phyloP scores from a whole-genome alignment of 805 yeast genomes.

The Nakazawaea peltata region DNA sequence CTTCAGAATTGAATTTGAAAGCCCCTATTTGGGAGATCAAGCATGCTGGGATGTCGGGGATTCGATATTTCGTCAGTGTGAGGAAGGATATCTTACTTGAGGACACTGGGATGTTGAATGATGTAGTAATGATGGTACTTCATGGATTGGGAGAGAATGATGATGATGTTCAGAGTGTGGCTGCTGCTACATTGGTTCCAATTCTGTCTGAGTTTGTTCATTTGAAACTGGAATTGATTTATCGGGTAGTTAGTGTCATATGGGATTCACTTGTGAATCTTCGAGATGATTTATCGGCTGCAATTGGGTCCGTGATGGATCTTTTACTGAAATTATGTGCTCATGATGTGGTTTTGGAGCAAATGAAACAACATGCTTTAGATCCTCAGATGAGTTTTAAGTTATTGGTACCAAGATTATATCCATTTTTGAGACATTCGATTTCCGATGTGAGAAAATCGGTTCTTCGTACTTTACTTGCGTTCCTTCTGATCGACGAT shows the following conservation, averaged over 20 bases:
- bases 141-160: slow-evolving; percentile 73
- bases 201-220: slow-evolving; percentile 83
- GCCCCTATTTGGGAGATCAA: slow-evolving; percentile 90
- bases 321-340: slow-evolving; percentile 80
- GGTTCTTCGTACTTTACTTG: slow-evolving; percentile 70
- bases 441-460: slow-evolving; percentile 86
- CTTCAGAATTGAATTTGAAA: slow-evolving; percentile 30
- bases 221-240: slow-evolving; percentile 42
- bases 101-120: slow-evolving; percentile 51
- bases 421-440: slow-evolving; percentile 90
- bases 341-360: slow-evolving; percentile 65
- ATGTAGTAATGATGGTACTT: slow-evolving; percentile 76
- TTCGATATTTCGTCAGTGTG: slow-evolving; percentile 86
- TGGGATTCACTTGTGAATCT: slow-evolving; percentile 85
- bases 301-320: slow-evolving; percentile 96
- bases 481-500: slow-evolving; percentile 56
- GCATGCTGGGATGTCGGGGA: slow-evolving; percentile 95
- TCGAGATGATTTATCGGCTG: slow-evolving; percentile 88
- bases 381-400: slow-evolving; percentile 56
- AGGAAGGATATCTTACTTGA: slow-evolving; percentile 68
- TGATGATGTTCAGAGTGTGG: slow-evolving; percentile 96
- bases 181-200: slow-evolving; percentile 89
- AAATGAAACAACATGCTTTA: slow-evolving; percentile 56
- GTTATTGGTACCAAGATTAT: slow-evolving; percentile 77
- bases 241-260: slow-evolving; percentile 54